Percentiles rank a stretch among this genome's conserved stretches.
These are phyloP conservation scores for Citrullus amarus DNA, from an alignment of 306 rosid species.

Conservation along the genomic window DNA sequence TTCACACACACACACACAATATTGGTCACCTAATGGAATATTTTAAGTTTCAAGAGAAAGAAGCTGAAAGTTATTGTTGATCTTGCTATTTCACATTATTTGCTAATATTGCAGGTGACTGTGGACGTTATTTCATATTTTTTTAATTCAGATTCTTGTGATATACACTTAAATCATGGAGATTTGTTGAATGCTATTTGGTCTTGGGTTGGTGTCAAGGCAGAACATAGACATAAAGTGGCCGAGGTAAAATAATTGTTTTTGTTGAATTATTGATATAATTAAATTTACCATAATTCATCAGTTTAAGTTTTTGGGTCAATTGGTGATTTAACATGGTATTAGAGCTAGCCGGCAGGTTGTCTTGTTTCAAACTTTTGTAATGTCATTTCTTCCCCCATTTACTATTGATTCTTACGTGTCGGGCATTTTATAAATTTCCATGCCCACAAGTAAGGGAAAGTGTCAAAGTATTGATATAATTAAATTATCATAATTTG, in stretches of 20 bases:
- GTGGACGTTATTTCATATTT: constrained; percentile 55
- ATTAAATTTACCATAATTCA: too few species aligned
- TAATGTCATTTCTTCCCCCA: too few species aligned
- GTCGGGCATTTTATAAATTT: too few species aligned
- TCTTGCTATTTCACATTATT: background rate
- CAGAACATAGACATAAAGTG: constrained; percentile 73
- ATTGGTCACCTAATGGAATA: background rate
- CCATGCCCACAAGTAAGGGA: too few species aligned
- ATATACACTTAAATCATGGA: constrained; percentile 83
- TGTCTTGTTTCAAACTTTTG: too few species aligned
- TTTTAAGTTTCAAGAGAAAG: background rate
- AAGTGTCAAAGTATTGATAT: too few species aligned
- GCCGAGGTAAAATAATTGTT: constrained; percentile 70
- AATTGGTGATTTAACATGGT: too few species aligned
- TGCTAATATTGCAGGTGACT: constrained; percentile 48
- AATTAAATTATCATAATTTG: too few species aligned
- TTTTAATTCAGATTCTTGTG: constrained; percentile 57
- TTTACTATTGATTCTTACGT: too few species aligned
- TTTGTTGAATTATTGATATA: too few species aligned
- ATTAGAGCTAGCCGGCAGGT: too few species aligned
- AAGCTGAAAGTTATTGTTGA: background rate
- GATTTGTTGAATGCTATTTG: constrained; percentile 78
- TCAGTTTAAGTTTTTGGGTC: too few species aligned
- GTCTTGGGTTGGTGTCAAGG: constrained; percentile 90
- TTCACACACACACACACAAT: background rate